Evolutionary conservation across 148 eudicot species (phyloP).

Genomic region (Arbutus unedo): DNA sequence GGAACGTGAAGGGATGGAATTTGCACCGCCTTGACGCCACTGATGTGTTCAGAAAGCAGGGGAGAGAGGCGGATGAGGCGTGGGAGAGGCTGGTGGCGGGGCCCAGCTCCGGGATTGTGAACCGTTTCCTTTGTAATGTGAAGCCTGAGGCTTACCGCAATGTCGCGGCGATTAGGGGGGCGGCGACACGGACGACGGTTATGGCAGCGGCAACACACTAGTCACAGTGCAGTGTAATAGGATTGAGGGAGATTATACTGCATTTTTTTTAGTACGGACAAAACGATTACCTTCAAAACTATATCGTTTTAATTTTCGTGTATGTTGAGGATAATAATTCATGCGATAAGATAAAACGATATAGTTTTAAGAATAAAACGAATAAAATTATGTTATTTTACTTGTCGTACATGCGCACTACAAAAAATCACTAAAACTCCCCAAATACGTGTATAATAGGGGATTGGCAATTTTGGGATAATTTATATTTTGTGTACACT

Average conservation of each 20-base stretch:
- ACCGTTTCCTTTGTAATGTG: constrained; percentile 27
- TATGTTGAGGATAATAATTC: too few relatives aligned
- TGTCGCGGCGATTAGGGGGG: neutral
- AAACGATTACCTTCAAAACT: too few relatives aligned
- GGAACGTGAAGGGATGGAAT: constrained; percentile 51
- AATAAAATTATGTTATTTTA: too few relatives aligned
- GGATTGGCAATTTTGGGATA: neutral
- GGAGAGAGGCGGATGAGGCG: constrained; percentile 34
- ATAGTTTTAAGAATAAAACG: too few relatives aligned
- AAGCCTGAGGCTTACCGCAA: constrained; percentile 12
- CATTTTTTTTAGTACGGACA: too few relatives aligned
- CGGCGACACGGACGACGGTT: neutral
- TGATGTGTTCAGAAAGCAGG: constrained; percentile 35
- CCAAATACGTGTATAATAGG: neutral
- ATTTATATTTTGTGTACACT: neutral
- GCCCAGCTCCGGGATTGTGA: constrained; percentile 35
- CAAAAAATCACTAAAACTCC: too few relatives aligned
- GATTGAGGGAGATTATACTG: too few relatives aligned
- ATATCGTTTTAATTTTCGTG: too few relatives aligned
- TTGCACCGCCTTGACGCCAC: constrained; percentile 67
- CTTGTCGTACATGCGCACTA: too few relatives aligned
- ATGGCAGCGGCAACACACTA: constrained; percentile 16
- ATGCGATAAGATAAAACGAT: too few relatives aligned
- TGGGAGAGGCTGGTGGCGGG: constrained; percentile 50
- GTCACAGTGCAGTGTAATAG: neutral